Base-by-base conservation (phyloP, 2,329 filamentous ascomycete species). In the Colletotrichum incanum region DNA sequence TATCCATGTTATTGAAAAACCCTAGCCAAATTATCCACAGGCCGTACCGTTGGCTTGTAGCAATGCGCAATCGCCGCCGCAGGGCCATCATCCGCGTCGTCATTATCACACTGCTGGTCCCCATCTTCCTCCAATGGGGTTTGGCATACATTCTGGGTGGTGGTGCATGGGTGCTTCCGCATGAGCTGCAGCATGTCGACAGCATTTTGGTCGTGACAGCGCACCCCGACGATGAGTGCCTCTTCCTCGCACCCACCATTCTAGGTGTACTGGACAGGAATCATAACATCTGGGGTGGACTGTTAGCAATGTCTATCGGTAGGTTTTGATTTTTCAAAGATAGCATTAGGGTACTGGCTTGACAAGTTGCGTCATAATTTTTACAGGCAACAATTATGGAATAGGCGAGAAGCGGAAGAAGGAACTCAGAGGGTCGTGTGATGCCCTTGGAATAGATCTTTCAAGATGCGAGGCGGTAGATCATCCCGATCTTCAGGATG, bases 141-240 rank as follows among this genome's bases (percentile, higher is more conserved):
- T 71, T 83, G 14, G 82, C 80, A 26, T 83, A 83, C 62, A 26
- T 79, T 7, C 76, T 84, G 12, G 81, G 80, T 23, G 76, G 76
- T 43, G 80, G 83, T 71, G 80, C 80, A 20, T 75, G 82, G 7
- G 75, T 84, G 58, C 77, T 83, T 2, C 82, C 82, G 8, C 74
- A 77, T 0, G 78, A 79, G 52, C 78, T 84, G 23, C 77, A 78
- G 16, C 72, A 73, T 60, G 79, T 81, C 18, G 79, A 78, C 50
- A 83, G 79, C 72, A 72, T 84, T 5, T 71, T 84, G 31, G 76
- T 84, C 41, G 80, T 84, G 16, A 84, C 82, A 16, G 82, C 82
- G 2, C 81, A 83, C 50, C 79, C 79, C 18, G 82, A 82, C 43
- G 81, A 83, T 9, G 86, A 87, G 74, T 81, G 79, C 37, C 76